These are phyloP conservation scores for Pichia thaimueangensis DNA, from an alignment of 805 yeast genomes.

Conservation along the genomic window DNA sequence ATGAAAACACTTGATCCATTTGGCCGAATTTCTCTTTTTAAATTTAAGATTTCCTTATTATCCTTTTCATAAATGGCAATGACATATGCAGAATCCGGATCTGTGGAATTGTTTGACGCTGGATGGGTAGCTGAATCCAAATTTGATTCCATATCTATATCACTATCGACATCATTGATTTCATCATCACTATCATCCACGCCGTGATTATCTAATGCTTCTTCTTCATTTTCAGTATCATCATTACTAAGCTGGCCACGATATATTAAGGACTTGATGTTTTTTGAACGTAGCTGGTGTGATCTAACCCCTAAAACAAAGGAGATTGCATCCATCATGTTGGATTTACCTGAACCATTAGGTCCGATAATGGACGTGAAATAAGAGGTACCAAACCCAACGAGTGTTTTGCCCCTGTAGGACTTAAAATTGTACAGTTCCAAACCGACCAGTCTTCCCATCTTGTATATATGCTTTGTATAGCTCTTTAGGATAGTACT, in stretches of 20 bases:
- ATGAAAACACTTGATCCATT: slow-evolving; percentile 63
- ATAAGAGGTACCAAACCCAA: slow-evolving; percentile 69
- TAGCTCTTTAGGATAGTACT: too few species aligned
- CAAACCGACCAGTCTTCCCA: slow-evolving; percentile 80
- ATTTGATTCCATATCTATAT: slow-evolving; percentile 16
- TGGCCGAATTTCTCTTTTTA: slow-evolving; percentile 55
- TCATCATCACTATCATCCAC: slow-evolving; percentile 48
- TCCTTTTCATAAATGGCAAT: slow-evolving; percentile 66
- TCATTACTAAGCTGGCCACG: slow-evolving; percentile 50
- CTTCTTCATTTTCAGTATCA: slow-evolving; percentile 18
- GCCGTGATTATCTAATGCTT: slow-evolving; percentile 18
- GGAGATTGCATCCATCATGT: slow-evolving; percentile 91
- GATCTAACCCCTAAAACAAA: slow-evolving; percentile 86
- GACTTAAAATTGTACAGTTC: slow-evolving; percentile 89
- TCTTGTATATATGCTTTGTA: too few species aligned
- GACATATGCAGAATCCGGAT: slow-evolving; percentile 60
- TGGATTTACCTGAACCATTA: slow-evolving; percentile 98
- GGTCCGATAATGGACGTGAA: slow-evolving; percentile 95
- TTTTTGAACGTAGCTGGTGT: slow-evolving; percentile 65
- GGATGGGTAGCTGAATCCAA: not conserved
- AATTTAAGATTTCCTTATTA: slow-evolving; percentile 49
- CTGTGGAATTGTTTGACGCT: not conserved
- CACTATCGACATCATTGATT: slow-evolving; percentile 18
- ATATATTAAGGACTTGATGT: slow-evolving; percentile 71
- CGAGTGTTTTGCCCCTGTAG: slow-evolving; percentile 64